These are phyloP conservation scores for Magnaporthales sp. DNA, from an alignment of 2,329 filamentous ascomycete genomes.

Conservation along the genomic window DNA sequence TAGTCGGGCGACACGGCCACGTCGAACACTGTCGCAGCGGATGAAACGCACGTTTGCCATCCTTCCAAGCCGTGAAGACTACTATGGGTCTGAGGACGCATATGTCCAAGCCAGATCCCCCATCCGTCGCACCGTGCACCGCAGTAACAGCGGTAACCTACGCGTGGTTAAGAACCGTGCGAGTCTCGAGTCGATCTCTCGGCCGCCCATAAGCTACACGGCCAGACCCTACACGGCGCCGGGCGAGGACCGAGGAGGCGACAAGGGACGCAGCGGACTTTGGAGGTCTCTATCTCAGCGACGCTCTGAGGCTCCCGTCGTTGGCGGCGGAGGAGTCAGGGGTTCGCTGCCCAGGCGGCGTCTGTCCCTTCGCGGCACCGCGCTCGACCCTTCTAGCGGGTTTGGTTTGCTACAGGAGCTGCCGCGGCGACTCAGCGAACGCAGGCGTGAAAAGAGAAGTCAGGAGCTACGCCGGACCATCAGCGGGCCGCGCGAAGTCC, in stretches of 20 bases:
- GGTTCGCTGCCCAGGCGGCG: not conserved
- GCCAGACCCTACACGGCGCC: conserved; percentile 28
- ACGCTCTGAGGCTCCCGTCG: conserved; percentile 9
- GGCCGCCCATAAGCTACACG: not conserved
- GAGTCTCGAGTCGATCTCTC: conserved; percentile 35
- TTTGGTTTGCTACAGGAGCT: conserved; percentile 38
- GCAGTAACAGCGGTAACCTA: conserved; percentile 51
- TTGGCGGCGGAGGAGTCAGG: not conserved
- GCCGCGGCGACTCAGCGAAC: conserved; percentile 47
- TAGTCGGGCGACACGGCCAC: conserved; percentile 26
- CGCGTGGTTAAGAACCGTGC: conserved; percentile 46
- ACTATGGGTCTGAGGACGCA: conserved; percentile 17
- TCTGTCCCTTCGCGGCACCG: not conserved
- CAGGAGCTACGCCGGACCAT: conserved; percentile 52
- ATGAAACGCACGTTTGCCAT: conserved; percentile 54
- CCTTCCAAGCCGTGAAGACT: conserved; percentile 35
- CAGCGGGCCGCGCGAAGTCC: conserved; percentile 47
- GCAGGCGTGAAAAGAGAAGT: conserved; percentile 47
- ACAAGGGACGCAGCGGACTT: conserved; percentile 4
- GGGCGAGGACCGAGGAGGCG: conserved; percentile 8
- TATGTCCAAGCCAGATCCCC: conserved; percentile 16
- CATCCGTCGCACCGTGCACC: conserved; percentile 49
- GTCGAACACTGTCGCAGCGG: conserved; percentile 40
- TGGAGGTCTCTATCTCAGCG: not conserved
- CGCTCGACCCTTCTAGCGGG: not conserved